These are phyloP conservation scores for Colletotrichum euphorbiae DNA, from an alignment of 2,329 filamentous ascomycete genomes.

Conservation along the genomic window DNA sequence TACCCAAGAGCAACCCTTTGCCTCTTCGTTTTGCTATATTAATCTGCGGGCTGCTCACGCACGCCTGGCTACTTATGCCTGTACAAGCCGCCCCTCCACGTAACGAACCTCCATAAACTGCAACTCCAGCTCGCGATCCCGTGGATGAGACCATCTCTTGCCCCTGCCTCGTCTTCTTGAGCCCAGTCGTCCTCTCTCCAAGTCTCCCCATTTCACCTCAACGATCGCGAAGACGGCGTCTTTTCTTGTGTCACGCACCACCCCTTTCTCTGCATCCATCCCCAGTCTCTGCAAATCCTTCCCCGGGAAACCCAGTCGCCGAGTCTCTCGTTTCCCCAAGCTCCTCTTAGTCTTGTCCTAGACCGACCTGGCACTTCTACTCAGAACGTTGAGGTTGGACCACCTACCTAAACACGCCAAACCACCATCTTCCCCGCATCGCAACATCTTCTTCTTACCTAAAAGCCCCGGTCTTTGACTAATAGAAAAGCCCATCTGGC, in stretches of 20 bases:
- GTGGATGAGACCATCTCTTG: slow-evolving; percentile 14
- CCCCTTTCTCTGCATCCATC: slow-evolving; percentile 42
- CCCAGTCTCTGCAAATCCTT: slow-evolving; percentile 2
- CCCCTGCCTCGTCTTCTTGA: slow-evolving; percentile 24
- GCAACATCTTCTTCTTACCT: slow-evolving; percentile 58
- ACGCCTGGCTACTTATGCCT: slow-evolving; percentile 19
- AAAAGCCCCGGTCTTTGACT: slow-evolving; percentile 58
- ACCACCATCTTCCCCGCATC: slow-evolving; percentile 55
- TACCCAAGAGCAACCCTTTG: slow-evolving; percentile 52
- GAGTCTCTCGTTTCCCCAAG: slow-evolving; percentile 14
- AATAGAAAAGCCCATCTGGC: slow-evolving; percentile 53
- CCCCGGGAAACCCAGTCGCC: not conserved
- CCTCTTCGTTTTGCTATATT: slow-evolving; percentile 37
- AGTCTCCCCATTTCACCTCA: slow-evolving; percentile 36
- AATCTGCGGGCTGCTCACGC: slow-evolving; percentile 41
- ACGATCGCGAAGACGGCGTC: slow-evolving; percentile 40
- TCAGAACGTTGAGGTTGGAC: slow-evolving; percentile 39
- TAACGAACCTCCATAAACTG: slow-evolving; percentile 20
- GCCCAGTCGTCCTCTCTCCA: not conserved
- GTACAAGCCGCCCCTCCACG: slow-evolving; percentile 23
- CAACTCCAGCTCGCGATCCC: slow-evolving; percentile 26
- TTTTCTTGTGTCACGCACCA: slow-evolving; percentile 40
- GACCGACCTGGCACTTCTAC: slow-evolving; percentile 28
- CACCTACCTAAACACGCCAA: slow-evolving; percentile 40
- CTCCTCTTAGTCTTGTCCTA: slow-evolving; percentile 40